Evolutionary conservation across 208 protist species (phyloP).

Genomic region (Leishmania lainsoni): DNA sequence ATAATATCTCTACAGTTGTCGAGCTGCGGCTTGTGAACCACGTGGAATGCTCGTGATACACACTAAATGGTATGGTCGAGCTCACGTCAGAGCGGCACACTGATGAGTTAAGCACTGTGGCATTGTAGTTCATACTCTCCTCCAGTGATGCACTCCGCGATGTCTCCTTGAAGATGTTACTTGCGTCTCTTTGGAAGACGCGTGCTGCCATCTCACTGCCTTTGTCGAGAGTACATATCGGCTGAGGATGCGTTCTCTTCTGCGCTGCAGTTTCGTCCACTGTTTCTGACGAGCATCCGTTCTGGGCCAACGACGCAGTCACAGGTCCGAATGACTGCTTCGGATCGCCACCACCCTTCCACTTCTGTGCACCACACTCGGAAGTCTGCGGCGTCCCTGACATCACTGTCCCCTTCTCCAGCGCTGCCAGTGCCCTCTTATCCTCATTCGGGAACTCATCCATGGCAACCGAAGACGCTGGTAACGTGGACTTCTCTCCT

Average conservation of each 20-base stretch:
- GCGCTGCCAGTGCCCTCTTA: too few relatives aligned
- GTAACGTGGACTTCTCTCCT: background rate
- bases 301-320: background rate
- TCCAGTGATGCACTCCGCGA: background rate
- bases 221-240: background rate
- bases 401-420: background rate
- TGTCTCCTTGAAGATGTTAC: background rate
- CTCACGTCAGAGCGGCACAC: slow-evolving; percentile 13
- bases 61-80: background rate
- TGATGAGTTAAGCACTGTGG: background rate
- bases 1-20: background rate
- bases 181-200: background rate
- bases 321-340: background rate
- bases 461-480: background rate
- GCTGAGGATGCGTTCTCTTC: background rate
- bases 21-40: slow-evolving; percentile 2
- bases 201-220: background rate
- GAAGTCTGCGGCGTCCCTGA: background rate
- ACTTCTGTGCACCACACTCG: background rate
- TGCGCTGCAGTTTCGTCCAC: background rate
- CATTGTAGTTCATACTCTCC: background rate
- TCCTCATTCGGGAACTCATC: background rate
- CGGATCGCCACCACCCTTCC: background rate
- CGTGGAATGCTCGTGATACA: background rate
- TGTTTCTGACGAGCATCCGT: too few relatives aligned